These are phyloP conservation scores for Penicillium dipodomyicola DNA, from an alignment of 495 filamentous ascomycete genomes.

Conservation along the genomic window DNA sequence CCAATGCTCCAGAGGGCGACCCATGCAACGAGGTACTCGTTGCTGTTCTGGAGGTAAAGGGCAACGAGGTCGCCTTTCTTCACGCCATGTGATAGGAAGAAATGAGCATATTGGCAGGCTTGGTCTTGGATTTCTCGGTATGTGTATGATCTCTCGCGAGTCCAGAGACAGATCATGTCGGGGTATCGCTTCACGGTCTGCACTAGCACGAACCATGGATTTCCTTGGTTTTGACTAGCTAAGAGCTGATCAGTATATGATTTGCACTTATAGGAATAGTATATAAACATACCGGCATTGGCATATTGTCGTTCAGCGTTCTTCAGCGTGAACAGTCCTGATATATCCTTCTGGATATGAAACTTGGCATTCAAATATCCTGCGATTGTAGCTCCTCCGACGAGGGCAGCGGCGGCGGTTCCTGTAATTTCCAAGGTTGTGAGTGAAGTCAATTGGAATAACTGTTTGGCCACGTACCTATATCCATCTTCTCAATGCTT, in stretches of 20 bases:
- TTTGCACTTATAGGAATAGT: conserved; percentile 8
- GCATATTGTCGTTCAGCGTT: conserved; percentile 38
- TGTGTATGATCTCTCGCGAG: conserved; percentile 60
- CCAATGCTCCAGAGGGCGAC: conserved; percentile 62
- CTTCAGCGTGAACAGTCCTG: conserved; percentile 29
- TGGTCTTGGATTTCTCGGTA: conserved; percentile 56
- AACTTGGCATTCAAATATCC: conserved; percentile 72
- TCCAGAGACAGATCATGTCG: conserved; percentile 62
- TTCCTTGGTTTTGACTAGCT: conserved; percentile 52
- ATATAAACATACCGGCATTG: conserved; percentile 28
- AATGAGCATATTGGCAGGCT: conserved; percentile 62
- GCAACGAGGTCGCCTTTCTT: conserved; percentile 64
- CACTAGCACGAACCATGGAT: conserved; percentile 66
- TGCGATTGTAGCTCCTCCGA: conserved; percentile 46
- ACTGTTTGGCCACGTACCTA: neutral
- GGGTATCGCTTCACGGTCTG: conserved; percentile 48
- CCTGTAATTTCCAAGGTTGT: conserved; percentile 6
- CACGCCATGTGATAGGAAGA: conserved; percentile 59
- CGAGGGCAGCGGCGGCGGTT: conserved; percentile 31
- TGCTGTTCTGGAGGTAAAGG: conserved; percentile 66
- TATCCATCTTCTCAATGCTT: conserved; percentile 12
- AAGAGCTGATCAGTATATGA: conserved; percentile 3
- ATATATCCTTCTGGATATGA: conserved; percentile 60
- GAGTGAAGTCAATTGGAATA: neutral
- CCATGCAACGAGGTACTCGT: conserved; percentile 66